These are phyloP conservation scores for Leccinum insolens DNA, from an alignment of 1,284 basidiomycete species.

Conservation along the genomic window DNA sequence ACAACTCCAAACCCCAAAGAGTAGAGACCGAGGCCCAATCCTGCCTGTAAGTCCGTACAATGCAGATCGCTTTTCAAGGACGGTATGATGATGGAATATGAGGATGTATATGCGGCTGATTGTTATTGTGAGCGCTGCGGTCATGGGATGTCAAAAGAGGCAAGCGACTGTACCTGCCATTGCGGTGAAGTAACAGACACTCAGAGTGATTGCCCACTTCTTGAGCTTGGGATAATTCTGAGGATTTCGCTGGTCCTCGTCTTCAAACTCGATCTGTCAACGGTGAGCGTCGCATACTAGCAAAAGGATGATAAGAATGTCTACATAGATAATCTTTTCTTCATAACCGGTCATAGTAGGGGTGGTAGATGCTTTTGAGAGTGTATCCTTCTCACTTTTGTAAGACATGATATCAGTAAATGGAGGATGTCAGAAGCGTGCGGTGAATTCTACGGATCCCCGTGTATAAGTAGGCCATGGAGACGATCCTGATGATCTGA, in stretches of 20 bases:
- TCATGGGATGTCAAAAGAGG: not conserved
- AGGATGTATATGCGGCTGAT: constrained; percentile 37
- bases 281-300: constrained; percentile 5
- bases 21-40: constrained; percentile 42
- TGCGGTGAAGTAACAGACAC: constrained; percentile 20
- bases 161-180: constrained; percentile 15
- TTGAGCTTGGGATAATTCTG: constrained; percentile 22
- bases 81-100: constrained; percentile 41
- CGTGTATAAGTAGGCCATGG: constrained; percentile 20
- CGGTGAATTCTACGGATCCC: not conserved
- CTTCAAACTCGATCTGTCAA: constrained; percentile 29
- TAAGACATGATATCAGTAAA: constrained; percentile 12
- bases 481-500: not conserved
- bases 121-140: constrained; percentile 4
- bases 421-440: not conserved
- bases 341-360: not conserved
- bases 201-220: constrained; percentile 33
- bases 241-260: constrained; percentile 30
- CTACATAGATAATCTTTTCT: constrained; percentile 19
- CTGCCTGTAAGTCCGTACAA: constrained; percentile 37
- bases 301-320: not conserved
- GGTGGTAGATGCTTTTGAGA: constrained; percentile 6
- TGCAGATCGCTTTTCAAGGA: constrained; percentile 46
- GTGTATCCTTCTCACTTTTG: constrained; percentile 1
- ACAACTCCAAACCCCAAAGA: constrained; percentile 48